Base-by-base conservation (phyloP, 306 rosid species). In the Gynostemma pentaphyllum region DNA sequence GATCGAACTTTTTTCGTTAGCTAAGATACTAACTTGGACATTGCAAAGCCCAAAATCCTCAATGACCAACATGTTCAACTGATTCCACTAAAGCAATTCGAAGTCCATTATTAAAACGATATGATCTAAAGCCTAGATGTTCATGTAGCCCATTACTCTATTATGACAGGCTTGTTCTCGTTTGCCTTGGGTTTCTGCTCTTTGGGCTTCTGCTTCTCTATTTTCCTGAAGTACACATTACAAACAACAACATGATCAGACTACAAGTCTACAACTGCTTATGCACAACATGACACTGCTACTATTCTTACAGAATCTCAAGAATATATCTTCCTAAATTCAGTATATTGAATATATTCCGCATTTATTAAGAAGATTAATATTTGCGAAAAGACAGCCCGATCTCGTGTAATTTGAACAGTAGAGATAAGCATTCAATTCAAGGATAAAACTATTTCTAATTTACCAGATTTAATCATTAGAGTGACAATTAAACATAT, bases 151-250 rank as follows among this genome's bases (percentile, higher is more conserved):
- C 13, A 21, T 86, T 83, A 92, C 83, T 92, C 96, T 22, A 85
- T 88, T 96, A 92, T 88, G 15, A 92, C 77, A 48, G 99, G 96
- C 85, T 92, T 92, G 83, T 86, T 92, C 79, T 92, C 96, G 22
- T 67, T 92, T 42, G 97, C 95, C 70, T 92, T 88, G n/a, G 82
- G 79, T 68, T 27, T 88, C 50, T 84, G 89, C 60, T 92, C 96
- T 74, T 81, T 84, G 3, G 99, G 96, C 85, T 82, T 86, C 77
- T 88, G 98, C 75, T 92, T 96, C 60, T 92, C 95, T 16, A 73
- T 10, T 80, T 86, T 92, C 86, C 99, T 92, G 78, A 55, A 61
- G 49, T 37, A 37, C 36, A 37, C 47, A 37, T 37, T 27, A 59
- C 32, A 59, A 59, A 37, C 47, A 59, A 51, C 34, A 12, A 37